Base-by-base conservation (phyloP, 768 basidiomycete species). In the Lanmaoa pseudosensibilis region DNA sequence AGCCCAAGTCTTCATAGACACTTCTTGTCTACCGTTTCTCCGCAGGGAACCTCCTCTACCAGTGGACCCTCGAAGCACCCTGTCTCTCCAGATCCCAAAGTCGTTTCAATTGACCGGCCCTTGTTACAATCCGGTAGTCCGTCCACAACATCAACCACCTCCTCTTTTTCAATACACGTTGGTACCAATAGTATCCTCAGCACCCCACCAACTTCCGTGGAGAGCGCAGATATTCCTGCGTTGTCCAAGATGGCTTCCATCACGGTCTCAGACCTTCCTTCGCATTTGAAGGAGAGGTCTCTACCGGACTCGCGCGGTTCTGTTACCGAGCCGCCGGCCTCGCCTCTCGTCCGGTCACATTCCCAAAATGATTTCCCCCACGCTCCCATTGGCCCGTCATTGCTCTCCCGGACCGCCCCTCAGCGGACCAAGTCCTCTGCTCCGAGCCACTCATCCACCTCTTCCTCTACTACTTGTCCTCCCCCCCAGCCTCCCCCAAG, bases 401-500 rank as follows among this genome's bases (percentile, higher is more conserved):
- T 87, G 25, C 78, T 87, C 37, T 83, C 83, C n/a, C 84, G 81
- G 59, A 86, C 85, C 9, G 86, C 86, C 5, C 84, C 85, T 30
- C 65, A 27, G 19, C 56, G 64, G 27, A 57, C 47, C 36, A 60
- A 50, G 30, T 55, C 62, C 27, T 50, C 56, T 37, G 18, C 46
- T 63, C 65, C 52, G 69, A 75, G 30, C 23, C 50, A 30, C 30
- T 50, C 62, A 25, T 53, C 64, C 27, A 43, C 69, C 21, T 50
- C 65, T 33, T 58, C 69, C 10, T 58, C 61, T 16, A 63, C 59
- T 5, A 27, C 63, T 21, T 67, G 58, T 50, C 59, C 61, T 45
- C 61, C 69, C 9, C 59, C 69, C 13, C 57, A 69, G 5, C 63
- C 68, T 41, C 38, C 69, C n/a, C 59, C 63, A 8, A 62, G 50